Percentiles rank a stretch among this genome's conserved stretches.
Evolutionary conservation across 2,329 filamentous ascomycete genomes (phyloP).

Genomic region (Clonostachys sp.): DNA sequence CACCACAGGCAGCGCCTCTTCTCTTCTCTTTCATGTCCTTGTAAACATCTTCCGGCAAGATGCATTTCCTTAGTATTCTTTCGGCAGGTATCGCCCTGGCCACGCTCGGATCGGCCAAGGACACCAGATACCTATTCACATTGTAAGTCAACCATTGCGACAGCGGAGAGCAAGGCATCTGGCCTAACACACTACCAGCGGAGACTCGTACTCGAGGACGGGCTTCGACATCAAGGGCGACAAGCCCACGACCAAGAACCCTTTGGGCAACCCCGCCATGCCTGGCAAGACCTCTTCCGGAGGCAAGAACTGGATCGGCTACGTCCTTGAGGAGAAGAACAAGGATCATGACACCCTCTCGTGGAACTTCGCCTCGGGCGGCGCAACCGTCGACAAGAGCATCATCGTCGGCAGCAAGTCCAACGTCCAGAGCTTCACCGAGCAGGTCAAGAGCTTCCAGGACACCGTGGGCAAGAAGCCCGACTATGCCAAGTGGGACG

Average conservation of each 20-base stretch:
- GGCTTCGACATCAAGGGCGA: conserved; percentile 48
- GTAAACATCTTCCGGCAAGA: background rate
- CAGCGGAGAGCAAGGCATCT: no score
- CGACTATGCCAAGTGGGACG: conserved; percentile 31
- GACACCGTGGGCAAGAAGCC: conserved; percentile 20
- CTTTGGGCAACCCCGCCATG: conserved; percentile 57
- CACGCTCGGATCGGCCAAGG: background rate
- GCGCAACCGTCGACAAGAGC: conserved; percentile 44
- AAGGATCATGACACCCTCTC: conserved; percentile 27
- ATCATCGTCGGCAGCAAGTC: conserved; percentile 45
- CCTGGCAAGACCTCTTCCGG: conserved; percentile 44
- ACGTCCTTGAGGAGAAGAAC: conserved; percentile 40
- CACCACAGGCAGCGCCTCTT: background rate
- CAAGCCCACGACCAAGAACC: conserved; percentile 48
- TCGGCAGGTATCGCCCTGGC: background rate
- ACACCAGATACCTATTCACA: conserved; percentile 1
- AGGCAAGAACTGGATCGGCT: conserved; percentile 48
- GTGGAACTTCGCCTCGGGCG: conserved; percentile 51
- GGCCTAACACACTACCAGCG: conserved; percentile 6
- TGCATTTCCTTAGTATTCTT: background rate
- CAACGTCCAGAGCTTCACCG: conserved; percentile 24
- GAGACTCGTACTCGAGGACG: conserved; percentile 23
- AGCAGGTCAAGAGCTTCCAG: conserved; percentile 19
- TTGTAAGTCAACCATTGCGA: background rate
- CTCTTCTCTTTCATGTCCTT: no score